Evolutionary conservation across 768 basidiomycete genomes (phyloP).

Genomic region (Phylloporus sp.): DNA sequence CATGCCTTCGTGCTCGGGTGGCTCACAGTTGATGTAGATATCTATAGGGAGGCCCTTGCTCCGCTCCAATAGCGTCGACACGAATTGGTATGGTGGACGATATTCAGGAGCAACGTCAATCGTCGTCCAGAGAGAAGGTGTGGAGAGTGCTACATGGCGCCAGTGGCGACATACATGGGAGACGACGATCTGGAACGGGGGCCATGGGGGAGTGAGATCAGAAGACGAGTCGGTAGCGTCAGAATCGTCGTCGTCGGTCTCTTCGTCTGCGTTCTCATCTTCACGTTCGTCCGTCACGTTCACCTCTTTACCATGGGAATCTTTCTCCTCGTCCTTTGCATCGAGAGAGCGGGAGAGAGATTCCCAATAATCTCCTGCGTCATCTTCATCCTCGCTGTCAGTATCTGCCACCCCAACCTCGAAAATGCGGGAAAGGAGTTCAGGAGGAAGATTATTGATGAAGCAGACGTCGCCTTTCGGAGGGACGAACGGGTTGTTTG

Average conservation of each 20-base stretch:
- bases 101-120: slow-evolving; percentile 27
- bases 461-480: slow-evolving; percentile 41
- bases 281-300: not conserved
- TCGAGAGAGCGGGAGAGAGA: slow-evolving; percentile 26
- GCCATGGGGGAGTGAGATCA: slow-evolving; percentile 1
- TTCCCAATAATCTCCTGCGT: slow-evolving; percentile 6
- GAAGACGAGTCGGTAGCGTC: slow-evolving; percentile 4
- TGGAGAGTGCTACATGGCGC: slow-evolving; percentile 50
- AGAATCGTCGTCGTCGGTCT: slow-evolving; percentile 1
- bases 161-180: slow-evolving; percentile 63
- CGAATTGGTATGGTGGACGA: slow-evolving; percentile 42
- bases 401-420: slow-evolving; percentile 41
- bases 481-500: slow-evolving; percentile 47
- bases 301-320: slow-evolving; percentile 9
- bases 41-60: slow-evolving; percentile 52
- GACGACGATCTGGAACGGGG: slow-evolving; percentile 49
- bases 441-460: slow-evolving; percentile 51
- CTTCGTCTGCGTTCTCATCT: not conserved
- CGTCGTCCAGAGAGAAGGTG: slow-evolving; percentile 54
- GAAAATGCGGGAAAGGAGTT: slow-evolving; percentile 56
- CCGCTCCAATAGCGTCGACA: slow-evolving; percentile 46
- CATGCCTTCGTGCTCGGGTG: slow-evolving; percentile 20
- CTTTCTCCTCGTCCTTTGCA: slow-evolving; percentile 28
- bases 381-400: slow-evolving; percentile 36
- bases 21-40: slow-evolving; percentile 46